Conservation (phyloP, 306 rosid species). For the Carpinus viminea region DNA sequence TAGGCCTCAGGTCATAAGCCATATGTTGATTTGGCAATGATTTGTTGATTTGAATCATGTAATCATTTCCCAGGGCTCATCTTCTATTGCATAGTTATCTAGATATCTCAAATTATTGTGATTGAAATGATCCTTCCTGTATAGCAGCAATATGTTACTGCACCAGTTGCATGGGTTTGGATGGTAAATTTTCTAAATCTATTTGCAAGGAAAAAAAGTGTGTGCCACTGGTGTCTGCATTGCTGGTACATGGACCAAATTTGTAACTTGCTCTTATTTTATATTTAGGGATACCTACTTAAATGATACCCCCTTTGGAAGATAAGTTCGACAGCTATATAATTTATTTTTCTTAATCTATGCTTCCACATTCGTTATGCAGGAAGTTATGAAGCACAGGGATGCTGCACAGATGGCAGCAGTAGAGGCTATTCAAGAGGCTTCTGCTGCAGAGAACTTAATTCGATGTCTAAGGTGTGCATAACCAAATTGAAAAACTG, state of each 20-base stretch:
- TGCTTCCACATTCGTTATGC: conserved; percentile 29
- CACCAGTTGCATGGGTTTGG: background rate
- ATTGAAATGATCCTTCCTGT: background rate
- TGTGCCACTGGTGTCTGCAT: background rate
- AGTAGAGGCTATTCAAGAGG: conserved; percentile 91
- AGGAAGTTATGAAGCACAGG: conserved; percentile 92
- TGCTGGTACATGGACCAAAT: background rate
- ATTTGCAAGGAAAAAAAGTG: background rate
- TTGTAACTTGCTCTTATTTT: background rate
- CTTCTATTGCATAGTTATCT: background rate
- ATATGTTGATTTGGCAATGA: background rate
- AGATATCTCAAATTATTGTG: background rate
- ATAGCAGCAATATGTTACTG: background rate
- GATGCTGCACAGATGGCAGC: conserved; percentile 95
- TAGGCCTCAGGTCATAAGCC: background rate
- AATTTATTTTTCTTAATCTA: conserved; percentile 15
- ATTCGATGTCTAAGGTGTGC: conserved; percentile 86
- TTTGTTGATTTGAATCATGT: background rate
- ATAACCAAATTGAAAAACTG: background rate
- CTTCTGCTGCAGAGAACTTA: conserved; percentile 85
- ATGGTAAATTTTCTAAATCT: background rate
- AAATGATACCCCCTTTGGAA: background rate
- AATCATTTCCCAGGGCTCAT: background rate
- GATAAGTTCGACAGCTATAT: conserved; percentile 8
- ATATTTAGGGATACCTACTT: background rate